Conservation (phyloP, 1,284 basidiomycete species). For the Ganoderma sinense region DNA sequence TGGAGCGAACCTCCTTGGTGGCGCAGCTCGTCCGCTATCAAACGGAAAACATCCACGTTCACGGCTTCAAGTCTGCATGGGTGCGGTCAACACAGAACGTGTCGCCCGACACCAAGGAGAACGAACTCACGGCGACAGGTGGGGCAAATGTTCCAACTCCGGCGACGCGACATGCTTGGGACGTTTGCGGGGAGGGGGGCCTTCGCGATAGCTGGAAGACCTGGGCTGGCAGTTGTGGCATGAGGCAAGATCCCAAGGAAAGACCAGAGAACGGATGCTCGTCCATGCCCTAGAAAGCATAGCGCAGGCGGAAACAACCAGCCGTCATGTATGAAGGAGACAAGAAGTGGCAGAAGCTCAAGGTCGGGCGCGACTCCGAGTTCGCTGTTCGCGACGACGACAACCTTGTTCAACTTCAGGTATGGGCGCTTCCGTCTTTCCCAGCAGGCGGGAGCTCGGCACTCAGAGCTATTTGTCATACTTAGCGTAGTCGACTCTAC, state of each 20-base stretch:
- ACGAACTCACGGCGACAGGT: not conserved
- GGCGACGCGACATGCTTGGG: not conserved
- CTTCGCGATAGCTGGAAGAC: not conserved
- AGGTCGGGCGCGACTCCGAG: not conserved
- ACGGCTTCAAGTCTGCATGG: not conserved
- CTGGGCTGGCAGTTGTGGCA: not conserved
- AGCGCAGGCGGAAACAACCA: not conserved
- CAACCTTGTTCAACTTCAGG: too few relatives aligned
- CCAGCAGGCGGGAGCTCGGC: too few relatives aligned
- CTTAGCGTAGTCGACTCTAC: too few relatives aligned
- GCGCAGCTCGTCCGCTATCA: not conserved
- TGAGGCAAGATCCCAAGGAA: not conserved
- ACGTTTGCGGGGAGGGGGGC: not conserved
- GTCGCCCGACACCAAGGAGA: not conserved
- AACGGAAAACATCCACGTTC: not conserved
- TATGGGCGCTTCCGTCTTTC: too few relatives aligned
- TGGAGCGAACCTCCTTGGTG: not conserved
- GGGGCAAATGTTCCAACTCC: not conserved
- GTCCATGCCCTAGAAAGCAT: not conserved
- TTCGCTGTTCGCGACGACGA: too few relatives aligned
- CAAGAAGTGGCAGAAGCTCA: not conserved
- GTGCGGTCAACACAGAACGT: not conserved
- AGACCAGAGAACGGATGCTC: not conserved
- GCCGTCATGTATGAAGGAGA: not conserved
- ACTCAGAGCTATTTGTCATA: too few relatives aligned